A percentile compares a stretch with the other conserved stretches of the same genome.
Evolutionary conservation across 768 basidiomycete genomes (phyloP).

Genomic region (Leccinum rimulosum): DNA sequence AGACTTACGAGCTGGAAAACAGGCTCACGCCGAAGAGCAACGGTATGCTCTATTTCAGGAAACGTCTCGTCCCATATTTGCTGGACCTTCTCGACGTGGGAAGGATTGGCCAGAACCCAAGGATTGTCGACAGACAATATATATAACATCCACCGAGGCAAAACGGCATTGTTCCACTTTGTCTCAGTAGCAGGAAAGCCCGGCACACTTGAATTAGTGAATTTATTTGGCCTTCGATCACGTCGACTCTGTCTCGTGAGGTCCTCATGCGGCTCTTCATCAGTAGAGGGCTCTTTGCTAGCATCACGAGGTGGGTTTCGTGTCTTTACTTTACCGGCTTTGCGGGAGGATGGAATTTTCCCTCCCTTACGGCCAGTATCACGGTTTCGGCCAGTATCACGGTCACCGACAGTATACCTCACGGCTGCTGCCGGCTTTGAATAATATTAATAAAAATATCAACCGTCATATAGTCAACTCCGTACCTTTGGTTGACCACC

Average conservation of each 20-base stretch:
- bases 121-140: background rate
- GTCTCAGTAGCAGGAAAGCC: background rate
- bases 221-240: background rate
- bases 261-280: background rate
- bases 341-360: too few species aligned
- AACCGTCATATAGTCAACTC: too few species aligned
- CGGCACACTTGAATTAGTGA: background rate
- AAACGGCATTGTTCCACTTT: background rate
- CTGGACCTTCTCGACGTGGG: background rate
- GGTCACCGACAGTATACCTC: too few species aligned
- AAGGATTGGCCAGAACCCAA: background rate
- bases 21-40: background rate
- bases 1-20: background rate
- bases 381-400: too few species aligned
- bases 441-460: too few species aligned
- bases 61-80: background rate
- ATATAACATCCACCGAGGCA: background rate
- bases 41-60: background rate
- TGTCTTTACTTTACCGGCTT: too few species aligned
- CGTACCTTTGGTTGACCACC: too few species aligned
- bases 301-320: too few species aligned
- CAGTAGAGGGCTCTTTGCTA: too few species aligned
- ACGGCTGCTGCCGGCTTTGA: too few species aligned
- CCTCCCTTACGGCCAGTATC: too few species aligned
- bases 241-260: background rate